Evolutionary conservation across 305 asterid genomes (phyloP).

Genomic region (Coffea humblotiana): DNA sequence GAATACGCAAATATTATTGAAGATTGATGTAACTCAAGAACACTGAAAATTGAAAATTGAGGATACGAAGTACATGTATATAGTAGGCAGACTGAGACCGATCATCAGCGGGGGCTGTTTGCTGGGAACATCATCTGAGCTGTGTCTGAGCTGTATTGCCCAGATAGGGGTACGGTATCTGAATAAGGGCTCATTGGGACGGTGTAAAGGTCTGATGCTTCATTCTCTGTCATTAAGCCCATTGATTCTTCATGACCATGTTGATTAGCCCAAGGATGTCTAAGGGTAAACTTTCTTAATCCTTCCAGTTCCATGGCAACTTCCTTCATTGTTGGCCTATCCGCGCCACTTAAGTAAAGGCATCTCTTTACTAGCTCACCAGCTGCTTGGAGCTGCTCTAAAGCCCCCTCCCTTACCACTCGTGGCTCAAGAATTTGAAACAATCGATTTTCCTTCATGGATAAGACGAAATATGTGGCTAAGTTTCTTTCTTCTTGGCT

Average conservation of each 20-base stretch:
- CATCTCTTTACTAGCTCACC: slow-evolving; percentile 32
- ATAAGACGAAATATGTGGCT: slow-evolving; percentile 14
- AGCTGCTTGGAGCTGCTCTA: slow-evolving; percentile 22
- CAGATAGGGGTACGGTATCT: too few species aligned
- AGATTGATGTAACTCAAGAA: not conserved
- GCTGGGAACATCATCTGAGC: slow-evolving; percentile 30
- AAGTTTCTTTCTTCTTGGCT: slow-evolving; percentile 20
- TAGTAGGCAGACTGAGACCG: not conserved
- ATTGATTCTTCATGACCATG: slow-evolving; percentile 31
- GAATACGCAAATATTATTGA: not conserved
- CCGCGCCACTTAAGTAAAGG: slow-evolving; percentile 21
- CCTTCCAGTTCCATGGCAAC: slow-evolving; percentile 64
- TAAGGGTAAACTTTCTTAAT: slow-evolving; percentile 34
- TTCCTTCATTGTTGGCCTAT: slow-evolving; percentile 54
- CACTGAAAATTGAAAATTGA: not conserved
- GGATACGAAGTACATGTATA: not conserved
- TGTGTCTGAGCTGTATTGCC: not conserved
- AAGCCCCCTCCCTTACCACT: slow-evolving; percentile 28
- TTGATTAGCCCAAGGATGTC: slow-evolving; percentile 44
- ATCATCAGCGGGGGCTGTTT: slow-evolving; percentile 35
- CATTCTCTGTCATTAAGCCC: not conserved
- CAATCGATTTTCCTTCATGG: slow-evolving; percentile 21
- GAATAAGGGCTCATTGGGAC: too few species aligned
- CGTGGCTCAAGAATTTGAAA: slow-evolving; percentile 29
- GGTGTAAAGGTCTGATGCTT: too few species aligned